Conservation (phyloP, 225 moss, liverwort and hornwort species). For the Bryum argenteum region DNA sequence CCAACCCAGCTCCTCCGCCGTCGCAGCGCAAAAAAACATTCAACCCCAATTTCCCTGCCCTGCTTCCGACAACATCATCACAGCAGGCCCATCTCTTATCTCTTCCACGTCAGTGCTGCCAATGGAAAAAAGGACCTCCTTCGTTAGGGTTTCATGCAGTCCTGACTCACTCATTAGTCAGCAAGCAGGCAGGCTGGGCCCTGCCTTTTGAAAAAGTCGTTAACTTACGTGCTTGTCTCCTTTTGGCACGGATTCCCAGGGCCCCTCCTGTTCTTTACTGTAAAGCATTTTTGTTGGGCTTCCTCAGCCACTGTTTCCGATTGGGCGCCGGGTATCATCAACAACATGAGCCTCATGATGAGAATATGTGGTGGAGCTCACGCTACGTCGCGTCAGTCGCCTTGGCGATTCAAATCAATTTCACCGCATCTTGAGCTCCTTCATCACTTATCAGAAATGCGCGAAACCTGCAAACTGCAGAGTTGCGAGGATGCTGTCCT, state of each 20-base stretch:
- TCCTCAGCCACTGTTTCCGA: neutral
- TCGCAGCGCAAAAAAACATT: slow-evolving; percentile 41
- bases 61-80: slow-evolving; percentile 55
- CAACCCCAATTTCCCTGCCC: slow-evolving; percentile 28
- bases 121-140: slow-evolving; percentile 25
- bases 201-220: slow-evolving; percentile 37
- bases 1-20: slow-evolving; percentile 39
- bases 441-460: neutral
- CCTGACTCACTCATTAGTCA: neutral
- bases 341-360: neutral
- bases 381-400: slow-evolving; percentile 23
- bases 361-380: slow-evolving; percentile 30
- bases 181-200: neutral
- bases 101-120: slow-evolving; percentile 47
- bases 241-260: slow-evolving; percentile 2
- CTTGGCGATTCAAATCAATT: neutral
- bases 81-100: slow-evolving; percentile 38
- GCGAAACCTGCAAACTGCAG: neutral
- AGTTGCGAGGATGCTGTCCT: slow-evolving; percentile 37
- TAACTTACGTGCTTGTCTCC: slow-evolving; percentile 27
- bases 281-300: neutral
- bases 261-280: neutral
- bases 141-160: slow-evolving; percentile 25
- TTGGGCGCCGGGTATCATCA: slow-evolving; percentile 42
- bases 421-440: neutral